Base-by-base conservation (phyloP, 2,329 filamentous ascomycete genomes). In the Arthrobotrys entomopaga region DNA sequence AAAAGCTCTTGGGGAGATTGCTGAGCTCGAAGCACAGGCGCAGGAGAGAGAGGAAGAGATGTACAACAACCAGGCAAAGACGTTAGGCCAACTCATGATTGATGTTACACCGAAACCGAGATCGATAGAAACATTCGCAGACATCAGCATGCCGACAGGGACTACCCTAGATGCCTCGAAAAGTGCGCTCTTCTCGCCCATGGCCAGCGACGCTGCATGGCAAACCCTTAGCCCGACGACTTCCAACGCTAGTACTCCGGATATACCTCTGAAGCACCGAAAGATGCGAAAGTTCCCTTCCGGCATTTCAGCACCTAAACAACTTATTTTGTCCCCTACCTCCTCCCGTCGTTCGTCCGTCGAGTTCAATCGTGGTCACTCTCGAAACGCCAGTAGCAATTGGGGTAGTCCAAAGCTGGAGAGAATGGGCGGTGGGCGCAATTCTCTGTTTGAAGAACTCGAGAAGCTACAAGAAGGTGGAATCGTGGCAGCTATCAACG, bases 201-300 rank as follows among this genome's bases (percentile, higher is more conserved):
- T 63, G 46, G 46, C 46, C 22, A 50, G 46, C 20, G 70, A 74
- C 42, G 63, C 70, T 16, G 70, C 63, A 24, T 67, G 63, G 63
- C 63, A 66, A 48, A 74, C 70, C 6, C 63, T 74, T 11, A 74
- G 70, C 16, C 70, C 70, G 42, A 74, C 70, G 19, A 74, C 70
- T 15, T 74, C 70, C 15, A 67, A 74, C 22, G 52, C 63, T 10
- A 74, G 70, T 38, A 67, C 63, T 4, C 61, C 42, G 26, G 70
- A 74, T 22, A 63, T 64, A 38, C 70, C 70, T 11, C 19, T 67
- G 8, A 69, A 65, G 49, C 29, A 34, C 6, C 58, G 71, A 29
- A 75, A 75, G 34, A 75, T 75, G 65, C 54, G 71, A n/a, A 75
- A 75, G 42, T 75, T 75, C 40, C 71, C 71, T 15, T 67, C 71